These are phyloP conservation scores for Coemansia sp. DNA, from an alignment of 192 early-diverging fungal genomes.

Conservation along the genomic window DNA sequence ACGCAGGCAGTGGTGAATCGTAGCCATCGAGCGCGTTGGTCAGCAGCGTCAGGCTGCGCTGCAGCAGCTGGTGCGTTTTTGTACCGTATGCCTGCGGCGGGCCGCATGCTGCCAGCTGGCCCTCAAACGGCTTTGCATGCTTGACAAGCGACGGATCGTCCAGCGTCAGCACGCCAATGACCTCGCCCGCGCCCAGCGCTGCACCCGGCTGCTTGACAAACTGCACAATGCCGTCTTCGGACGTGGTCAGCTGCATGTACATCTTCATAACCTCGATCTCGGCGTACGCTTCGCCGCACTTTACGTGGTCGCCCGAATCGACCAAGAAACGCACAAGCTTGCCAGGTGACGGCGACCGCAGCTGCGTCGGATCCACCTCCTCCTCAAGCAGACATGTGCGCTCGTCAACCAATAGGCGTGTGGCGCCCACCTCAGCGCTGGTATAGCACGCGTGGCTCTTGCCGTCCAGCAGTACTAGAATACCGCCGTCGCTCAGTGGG, in stretches of 20 bases:
- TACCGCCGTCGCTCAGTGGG: slow-evolving; percentile 85
- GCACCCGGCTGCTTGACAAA: slow-evolving; percentile 87
- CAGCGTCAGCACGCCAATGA: slow-evolving; percentile 88
- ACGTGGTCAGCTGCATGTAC: slow-evolving; percentile 97
- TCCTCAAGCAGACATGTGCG: slow-evolving; percentile 92
- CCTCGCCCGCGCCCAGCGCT: slow-evolving; percentile 83
- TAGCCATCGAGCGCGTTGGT: slow-evolving; percentile 80
- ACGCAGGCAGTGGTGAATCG: slow-evolving; percentile 58
- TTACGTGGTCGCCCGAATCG: slow-evolving; percentile 91
- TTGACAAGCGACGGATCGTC: slow-evolving; percentile 93
- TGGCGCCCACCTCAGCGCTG: slow-evolving; percentile 85
- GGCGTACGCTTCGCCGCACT: slow-evolving; percentile 87
- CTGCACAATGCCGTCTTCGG: slow-evolving; percentile 87
- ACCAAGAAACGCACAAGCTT: slow-evolving; percentile 93
- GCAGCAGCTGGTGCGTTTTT: slow-evolving; percentile 86
- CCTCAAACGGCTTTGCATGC: slow-evolving; percentile 81
- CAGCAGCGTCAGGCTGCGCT: slow-evolving; percentile 59
- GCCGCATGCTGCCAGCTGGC: slow-evolving; percentile 67
- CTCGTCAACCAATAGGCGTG: slow-evolving; percentile 85
- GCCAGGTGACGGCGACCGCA: slow-evolving; percentile 93
- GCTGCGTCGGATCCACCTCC: slow-evolving; percentile 95
- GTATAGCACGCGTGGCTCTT: slow-evolving; percentile 92
- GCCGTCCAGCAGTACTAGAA: slow-evolving; percentile 86
- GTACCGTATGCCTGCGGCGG: slow-evolving; percentile 81
- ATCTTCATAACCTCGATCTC: slow-evolving; percentile 99